Evolutionary conservation across 2,329 filamentous ascomycete genomes (phyloP).

Genomic region (Arthrobotrys sphaeroides): DNA sequence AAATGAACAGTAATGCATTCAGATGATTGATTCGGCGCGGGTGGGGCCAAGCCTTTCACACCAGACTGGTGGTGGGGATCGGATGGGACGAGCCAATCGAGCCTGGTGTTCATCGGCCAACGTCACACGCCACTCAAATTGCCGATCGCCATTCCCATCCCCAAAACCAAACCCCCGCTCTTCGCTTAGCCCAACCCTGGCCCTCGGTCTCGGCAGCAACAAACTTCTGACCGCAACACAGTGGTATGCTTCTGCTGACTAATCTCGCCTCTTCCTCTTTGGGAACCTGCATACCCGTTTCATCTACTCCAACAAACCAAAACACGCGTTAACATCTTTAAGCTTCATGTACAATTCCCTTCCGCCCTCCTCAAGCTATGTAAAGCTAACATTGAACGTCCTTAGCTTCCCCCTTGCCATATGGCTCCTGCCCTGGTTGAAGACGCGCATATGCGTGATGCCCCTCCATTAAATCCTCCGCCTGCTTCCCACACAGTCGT

Average conservation of each 20-base stretch:
- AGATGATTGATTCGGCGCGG: too few relatives aligned
- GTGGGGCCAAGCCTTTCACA: too few relatives aligned
- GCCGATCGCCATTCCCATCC: neutral
- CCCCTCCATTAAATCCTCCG: slow-evolving; percentile 5
- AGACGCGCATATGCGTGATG: slow-evolving; percentile 33
- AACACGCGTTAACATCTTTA: neutral
- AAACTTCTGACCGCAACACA: too few relatives aligned
- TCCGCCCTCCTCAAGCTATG: neutral
- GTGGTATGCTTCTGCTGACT: neutral
- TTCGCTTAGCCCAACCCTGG: neutral
- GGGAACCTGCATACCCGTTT: neutral
- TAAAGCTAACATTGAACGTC: too few relatives aligned
- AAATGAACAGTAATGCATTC: too few relatives aligned
- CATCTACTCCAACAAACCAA: neutral
- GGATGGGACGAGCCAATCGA: slow-evolving; percentile 16
- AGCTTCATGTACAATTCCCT: neutral
- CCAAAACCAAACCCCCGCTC: neutral
- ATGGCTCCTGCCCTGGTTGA: slow-evolving; percentile 34
- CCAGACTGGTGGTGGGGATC: neutral
- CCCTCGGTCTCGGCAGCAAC: neutral
- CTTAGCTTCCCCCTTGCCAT: neutral
- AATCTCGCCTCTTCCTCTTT: neutral
- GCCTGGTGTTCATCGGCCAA: neutral
- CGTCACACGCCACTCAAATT: neutral
- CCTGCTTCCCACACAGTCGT: neutral